Percentiles rank a stretch among this genome's conserved stretches.
Evolutionary conservation across 177 flowering plant species (phyloP).

Genomic region (Telopea speciosissima): DNA sequence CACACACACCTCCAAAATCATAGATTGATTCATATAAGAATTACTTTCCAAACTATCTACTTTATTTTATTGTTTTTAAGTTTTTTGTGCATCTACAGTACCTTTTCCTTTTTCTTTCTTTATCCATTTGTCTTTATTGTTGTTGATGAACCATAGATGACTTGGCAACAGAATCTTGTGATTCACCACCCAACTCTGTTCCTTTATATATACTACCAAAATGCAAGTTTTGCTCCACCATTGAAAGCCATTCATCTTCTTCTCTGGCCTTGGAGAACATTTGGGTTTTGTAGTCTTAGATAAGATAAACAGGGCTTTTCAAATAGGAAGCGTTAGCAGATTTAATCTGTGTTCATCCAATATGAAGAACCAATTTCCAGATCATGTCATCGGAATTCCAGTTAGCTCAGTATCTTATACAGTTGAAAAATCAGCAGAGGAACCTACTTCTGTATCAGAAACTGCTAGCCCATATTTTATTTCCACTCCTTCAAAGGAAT

Average conservation of each 20-base stretch:
- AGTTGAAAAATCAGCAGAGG: conserved; percentile 8
- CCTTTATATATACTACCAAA: conserved; percentile 12
- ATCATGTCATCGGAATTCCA: neutral
- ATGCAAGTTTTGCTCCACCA: conserved; percentile 7
- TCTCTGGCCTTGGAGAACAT: too few relatives aligned
- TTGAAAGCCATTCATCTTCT: conserved; percentile 2
- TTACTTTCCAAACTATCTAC: too few relatives aligned
- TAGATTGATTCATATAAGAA: too few relatives aligned
- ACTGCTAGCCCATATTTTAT: conserved; percentile 8
- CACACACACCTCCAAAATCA: too few relatives aligned
- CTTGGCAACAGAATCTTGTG: neutral
- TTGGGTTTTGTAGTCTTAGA: too few relatives aligned
- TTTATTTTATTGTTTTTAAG: neutral
- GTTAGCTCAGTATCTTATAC: conserved; percentile 11
- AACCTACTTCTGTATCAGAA: conserved; percentile 6
- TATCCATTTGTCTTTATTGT: too few relatives aligned
- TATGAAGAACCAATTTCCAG: conserved; percentile 20
- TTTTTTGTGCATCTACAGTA: too few relatives aligned
- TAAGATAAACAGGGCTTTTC: too few relatives aligned
- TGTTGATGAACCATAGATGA: neutral
- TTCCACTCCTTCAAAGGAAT: conserved; percentile 10
- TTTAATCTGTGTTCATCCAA: too few relatives aligned
- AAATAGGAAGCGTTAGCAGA: too few relatives aligned
- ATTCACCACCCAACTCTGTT: neutral
- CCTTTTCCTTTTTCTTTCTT: neutral